phyloP scores from a whole-genome alignment of 2,329 filamentous ascomycete species.

The Xylariaceae sp. region DNA sequence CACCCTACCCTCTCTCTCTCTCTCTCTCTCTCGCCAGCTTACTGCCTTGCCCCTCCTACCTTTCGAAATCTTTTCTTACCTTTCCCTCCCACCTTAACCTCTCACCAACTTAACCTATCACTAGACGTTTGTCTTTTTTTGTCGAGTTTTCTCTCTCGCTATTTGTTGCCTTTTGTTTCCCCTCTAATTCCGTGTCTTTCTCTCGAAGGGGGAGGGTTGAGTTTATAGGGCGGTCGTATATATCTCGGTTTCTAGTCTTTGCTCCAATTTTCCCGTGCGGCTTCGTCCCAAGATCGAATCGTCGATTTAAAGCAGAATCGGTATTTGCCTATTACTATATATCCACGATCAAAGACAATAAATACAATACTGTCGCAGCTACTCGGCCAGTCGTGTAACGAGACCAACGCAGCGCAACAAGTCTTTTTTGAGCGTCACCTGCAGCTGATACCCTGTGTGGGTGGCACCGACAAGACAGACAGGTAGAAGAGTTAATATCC shows the following conservation, averaged over 20 bases:
- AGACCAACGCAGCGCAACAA: slow-evolving; percentile 17
- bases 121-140: neutral
- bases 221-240: slow-evolving; percentile 18
- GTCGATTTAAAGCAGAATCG: slow-evolving; percentile 19
- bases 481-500: neutral
- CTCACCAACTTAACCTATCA: neutral
- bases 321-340: slow-evolving; percentile 10
- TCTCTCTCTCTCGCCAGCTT: slow-evolving; percentile 24
- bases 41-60: slow-evolving; percentile 20
- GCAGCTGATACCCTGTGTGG: slow-evolving; percentile 12
- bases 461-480: slow-evolving; percentile 16
- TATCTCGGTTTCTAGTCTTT: slow-evolving; percentile 14
- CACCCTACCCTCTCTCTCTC: slow-evolving; percentile 22
- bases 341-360: neutral
- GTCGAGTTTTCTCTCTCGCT: neutral
- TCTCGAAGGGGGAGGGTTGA: slow-evolving; percentile 9
- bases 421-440: slow-evolving; percentile 10
- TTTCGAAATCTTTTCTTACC: slow-evolving; percentile 14
- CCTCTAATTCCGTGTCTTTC: slow-evolving; percentile 3
- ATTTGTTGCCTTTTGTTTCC: neutral
- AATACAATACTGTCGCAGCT: neutral
- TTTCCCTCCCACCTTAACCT: slow-evolving; percentile 18
- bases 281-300: slow-evolving; percentile 18
- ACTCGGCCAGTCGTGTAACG: slow-evolving; percentile 20
- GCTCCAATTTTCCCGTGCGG: slow-evolving; percentile 12